Conservation (phyloP, 306 rosid species). For the Sophora flavescens region DNA sequence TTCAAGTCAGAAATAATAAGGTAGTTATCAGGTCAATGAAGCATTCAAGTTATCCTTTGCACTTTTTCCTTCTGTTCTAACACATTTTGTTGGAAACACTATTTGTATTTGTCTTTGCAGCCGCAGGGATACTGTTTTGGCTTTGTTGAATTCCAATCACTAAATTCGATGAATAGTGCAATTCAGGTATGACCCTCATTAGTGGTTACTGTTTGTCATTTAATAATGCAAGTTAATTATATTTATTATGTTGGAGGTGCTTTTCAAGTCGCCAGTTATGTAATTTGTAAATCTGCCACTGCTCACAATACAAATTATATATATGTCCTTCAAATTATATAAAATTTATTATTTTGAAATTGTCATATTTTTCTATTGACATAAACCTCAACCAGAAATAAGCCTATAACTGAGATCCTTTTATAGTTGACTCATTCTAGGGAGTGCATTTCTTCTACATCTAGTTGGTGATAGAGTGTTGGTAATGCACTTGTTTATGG, state of each 20-base stretch:
- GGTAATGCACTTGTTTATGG: background rate
- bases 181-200: constrained; percentile 59
- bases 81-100: constrained; percentile 21
- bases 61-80: constrained; percentile 33
- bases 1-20: constrained; percentile 80
- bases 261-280: constrained; percentile 28
- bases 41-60: constrained; percentile 19
- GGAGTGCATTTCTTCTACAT: constrained; percentile 6
- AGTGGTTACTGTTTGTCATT: constrained; percentile 28
- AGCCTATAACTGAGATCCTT: constrained; percentile 15
- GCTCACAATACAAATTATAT: constrained; percentile 20
- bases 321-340: background rate
- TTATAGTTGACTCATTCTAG: background rate
- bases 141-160: constrained; percentile 75
- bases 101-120: constrained; percentile 50
- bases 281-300: constrained; percentile 6
- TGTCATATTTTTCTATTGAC: constrained; percentile 11
- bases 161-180: constrained; percentile 68
- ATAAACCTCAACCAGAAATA: constrained; percentile 16
- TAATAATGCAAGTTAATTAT: constrained; percentile 26
- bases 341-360: constrained; percentile 17
- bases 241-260: constrained; percentile 29
- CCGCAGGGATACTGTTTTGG: constrained; percentile 85
- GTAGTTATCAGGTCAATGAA: constrained; percentile 47
- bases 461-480: constrained; percentile 5